These are phyloP conservation scores for Haemoproteus tartakovskyi DNA, from an alignment of 169 alveolate genomes.

Conservation along the genomic window DNA sequence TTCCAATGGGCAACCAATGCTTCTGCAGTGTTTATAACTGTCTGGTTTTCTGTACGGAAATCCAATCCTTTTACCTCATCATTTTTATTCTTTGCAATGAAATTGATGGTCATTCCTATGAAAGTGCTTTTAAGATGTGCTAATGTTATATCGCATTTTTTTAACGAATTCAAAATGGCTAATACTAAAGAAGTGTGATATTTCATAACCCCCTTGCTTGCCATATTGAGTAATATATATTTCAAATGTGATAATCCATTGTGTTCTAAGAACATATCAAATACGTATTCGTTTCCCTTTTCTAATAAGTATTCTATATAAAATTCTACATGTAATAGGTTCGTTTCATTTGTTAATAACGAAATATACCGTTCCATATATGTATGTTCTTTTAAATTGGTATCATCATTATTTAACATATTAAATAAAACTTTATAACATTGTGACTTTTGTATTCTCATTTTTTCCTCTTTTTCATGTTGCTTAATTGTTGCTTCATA, in stretches of 20 bases:
- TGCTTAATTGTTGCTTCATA: slow-evolving; percentile 21
- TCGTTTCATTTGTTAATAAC: slow-evolving; percentile 26
- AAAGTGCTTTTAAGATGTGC: slow-evolving; percentile 30
- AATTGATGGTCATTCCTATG: slow-evolving; percentile 43
- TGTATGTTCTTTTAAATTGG: slow-evolving; percentile 16
- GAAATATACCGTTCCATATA: slow-evolving; percentile 16
- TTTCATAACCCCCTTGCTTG: slow-evolving; percentile 31
- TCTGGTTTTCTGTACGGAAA: slow-evolving; percentile 12
- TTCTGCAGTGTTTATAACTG: slow-evolving; percentile 7
- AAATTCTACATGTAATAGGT: too few species aligned
- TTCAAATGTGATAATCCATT: slow-evolving; percentile 24
- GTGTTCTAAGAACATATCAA: slow-evolving; percentile 14
- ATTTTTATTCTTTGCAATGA: slow-evolving; percentile 34
- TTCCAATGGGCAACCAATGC: slow-evolving; percentile 30
- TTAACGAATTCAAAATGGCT: slow-evolving; percentile 11
- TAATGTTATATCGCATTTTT: slow-evolving; percentile 28
- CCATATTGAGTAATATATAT: slow-evolving; percentile 29
- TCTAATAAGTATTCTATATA: too few species aligned
- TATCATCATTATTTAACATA: background rate
- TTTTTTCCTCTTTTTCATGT: background rate
- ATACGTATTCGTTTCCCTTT: too few species aligned
- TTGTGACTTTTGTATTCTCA: background rate
- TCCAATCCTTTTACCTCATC: slow-evolving; percentile 15
- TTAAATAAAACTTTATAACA: slow-evolving; percentile 6
- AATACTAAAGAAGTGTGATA: slow-evolving; percentile 13